Percentiles rank a stretch among this genome's conserved stretches.
These are phyloP conservation scores for Cryptococcus floricola DNA, from an alignment of 1,284 basidiomycete genomes.

Conservation along the genomic window DNA sequence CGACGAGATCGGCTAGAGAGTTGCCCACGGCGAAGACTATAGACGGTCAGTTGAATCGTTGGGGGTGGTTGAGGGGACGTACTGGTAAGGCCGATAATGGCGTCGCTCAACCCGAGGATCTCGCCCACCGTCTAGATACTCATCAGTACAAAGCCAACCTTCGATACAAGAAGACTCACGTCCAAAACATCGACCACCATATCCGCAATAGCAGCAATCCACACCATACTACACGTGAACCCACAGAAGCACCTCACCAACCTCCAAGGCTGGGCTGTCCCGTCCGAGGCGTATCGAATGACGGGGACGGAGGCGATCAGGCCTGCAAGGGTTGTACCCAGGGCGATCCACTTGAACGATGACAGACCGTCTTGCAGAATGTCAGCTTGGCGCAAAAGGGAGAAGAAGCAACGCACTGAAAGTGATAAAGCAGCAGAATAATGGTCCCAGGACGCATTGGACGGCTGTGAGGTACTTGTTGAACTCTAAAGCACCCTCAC, in stretches of 20 bases:
- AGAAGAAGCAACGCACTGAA: slow-evolving; percentile 58
- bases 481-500: slow-evolving; percentile 53
- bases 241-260: slow-evolving; percentile 81
- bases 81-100: slow-evolving; percentile 75
- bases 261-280: slow-evolving; percentile 59
- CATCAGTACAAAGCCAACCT: neutral
- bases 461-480: slow-evolving; percentile 76
- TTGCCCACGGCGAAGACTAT: slow-evolving; percentile 88
- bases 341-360: slow-evolving; percentile 58
- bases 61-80: neutral
- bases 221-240: slow-evolving; percentile 81
- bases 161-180: slow-evolving; percentile 51
- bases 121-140: slow-evolving; percentile 74
- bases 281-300: slow-evolving; percentile 60
- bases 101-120: slow-evolving; percentile 92
- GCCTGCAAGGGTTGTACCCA: slow-evolving; percentile 59
- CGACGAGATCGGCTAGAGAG: slow-evolving; percentile 91
- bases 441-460: slow-evolving; percentile 73
- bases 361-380: slow-evolving; percentile 46
- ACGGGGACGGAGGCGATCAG: slow-evolving; percentile 58
- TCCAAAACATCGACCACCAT: slow-evolving; percentile 84
- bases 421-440: slow-evolving; percentile 69
- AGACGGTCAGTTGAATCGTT: neutral
- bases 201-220: slow-evolving; percentile 94
- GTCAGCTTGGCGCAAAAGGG: neutral